These are phyloP conservation scores for Phytophthora crassamura DNA, from an alignment of 352 stramenopile genomes.

Conservation along the genomic window DNA sequence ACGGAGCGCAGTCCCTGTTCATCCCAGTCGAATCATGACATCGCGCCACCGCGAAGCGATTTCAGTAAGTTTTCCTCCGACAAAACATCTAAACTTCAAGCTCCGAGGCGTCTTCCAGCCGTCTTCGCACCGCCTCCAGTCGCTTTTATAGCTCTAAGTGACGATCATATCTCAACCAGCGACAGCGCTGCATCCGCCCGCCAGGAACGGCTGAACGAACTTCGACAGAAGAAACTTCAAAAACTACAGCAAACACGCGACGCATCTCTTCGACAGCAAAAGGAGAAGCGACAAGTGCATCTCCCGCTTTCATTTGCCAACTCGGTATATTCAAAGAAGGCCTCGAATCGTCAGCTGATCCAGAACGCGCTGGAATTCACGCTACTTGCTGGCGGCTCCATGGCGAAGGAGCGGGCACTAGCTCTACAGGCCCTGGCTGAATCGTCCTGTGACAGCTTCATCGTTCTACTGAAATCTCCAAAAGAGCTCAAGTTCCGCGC, in stretches of 20 bases:
- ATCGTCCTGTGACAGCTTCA: conserved; percentile 70
- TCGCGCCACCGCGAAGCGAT: too few relatives aligned
- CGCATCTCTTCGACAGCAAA: conserved; percentile 41
- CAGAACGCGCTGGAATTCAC: conserved; percentile 87
- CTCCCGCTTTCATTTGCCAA: conserved; percentile 15
- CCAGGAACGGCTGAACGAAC: conserved; percentile 47
- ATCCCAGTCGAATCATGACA: too few relatives aligned
- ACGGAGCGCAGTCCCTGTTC: neutral
- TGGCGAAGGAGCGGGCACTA: conserved; percentile 59
- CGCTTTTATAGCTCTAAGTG: conserved; percentile 22
- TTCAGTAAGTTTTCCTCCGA: too few relatives aligned
- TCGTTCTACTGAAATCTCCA: conserved; percentile 77
- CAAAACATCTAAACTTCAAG: neutral
- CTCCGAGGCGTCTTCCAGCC: neutral
- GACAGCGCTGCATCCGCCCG: conserved; percentile 4
- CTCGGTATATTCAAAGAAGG: conserved; percentile 35
- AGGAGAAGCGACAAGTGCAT: conserved; percentile 30
- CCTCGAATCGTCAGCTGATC: conserved; percentile 75
- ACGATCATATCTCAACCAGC: neutral
- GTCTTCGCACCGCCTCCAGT: neutral
- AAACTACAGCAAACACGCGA: conserved; percentile 64
- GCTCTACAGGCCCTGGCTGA: conserved; percentile 51
- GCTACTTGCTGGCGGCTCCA: conserved; percentile 65
- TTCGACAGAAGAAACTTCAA: conserved; percentile 69
- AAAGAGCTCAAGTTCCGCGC: conserved; percentile 80